These are phyloP conservation scores for Chenopodium berlandieri DNA, from an alignment of 148 eudicot genomes.

Conservation along the genomic window DNA sequence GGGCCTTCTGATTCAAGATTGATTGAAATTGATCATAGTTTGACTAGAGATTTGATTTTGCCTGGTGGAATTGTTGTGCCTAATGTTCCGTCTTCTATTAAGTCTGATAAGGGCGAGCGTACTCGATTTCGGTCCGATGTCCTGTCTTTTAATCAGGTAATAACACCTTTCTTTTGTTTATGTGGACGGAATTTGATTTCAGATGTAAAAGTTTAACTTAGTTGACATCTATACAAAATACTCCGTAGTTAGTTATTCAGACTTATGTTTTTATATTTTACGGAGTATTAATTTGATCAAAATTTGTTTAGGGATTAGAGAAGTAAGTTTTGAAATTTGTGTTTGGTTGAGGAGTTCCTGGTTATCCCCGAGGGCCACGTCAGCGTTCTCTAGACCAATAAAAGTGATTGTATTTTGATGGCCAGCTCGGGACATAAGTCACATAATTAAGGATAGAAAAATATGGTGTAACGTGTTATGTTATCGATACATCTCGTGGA, in stretches of 20 bases:
- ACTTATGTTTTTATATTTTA: too few relatives aligned
- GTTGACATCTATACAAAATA: too few relatives aligned
- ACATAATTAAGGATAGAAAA: too few relatives aligned
- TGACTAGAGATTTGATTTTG: constrained; percentile 50
- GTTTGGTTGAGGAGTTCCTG: too few relatives aligned
- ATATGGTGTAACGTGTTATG: too few relatives aligned
- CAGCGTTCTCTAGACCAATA: background rate
- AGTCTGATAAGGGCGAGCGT: constrained; percentile 94
- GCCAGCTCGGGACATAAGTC: background rate
- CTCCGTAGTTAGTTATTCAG: too few relatives aligned
- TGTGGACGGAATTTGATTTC: too few relatives aligned
- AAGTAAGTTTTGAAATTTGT: too few relatives aligned
- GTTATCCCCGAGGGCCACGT: too few relatives aligned
- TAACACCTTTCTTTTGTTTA: background rate
- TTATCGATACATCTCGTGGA: background rate
- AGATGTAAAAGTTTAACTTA: too few relatives aligned
- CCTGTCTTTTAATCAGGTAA: constrained; percentile 73
- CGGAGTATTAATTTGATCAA: too few relatives aligned
- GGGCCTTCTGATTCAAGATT: constrained; percentile 63
- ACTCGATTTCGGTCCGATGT: constrained; percentile 86
- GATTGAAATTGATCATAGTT: constrained; percentile 55
- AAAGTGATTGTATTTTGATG: background rate
- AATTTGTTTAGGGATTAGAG: too few relatives aligned
- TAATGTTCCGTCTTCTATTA: constrained; percentile 51
- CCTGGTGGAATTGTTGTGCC: constrained; percentile 74